Evolutionary conservation across 495 filamentous ascomycete genomes (phyloP).

Genomic region (Lindgomyces ingoldianus): DNA sequence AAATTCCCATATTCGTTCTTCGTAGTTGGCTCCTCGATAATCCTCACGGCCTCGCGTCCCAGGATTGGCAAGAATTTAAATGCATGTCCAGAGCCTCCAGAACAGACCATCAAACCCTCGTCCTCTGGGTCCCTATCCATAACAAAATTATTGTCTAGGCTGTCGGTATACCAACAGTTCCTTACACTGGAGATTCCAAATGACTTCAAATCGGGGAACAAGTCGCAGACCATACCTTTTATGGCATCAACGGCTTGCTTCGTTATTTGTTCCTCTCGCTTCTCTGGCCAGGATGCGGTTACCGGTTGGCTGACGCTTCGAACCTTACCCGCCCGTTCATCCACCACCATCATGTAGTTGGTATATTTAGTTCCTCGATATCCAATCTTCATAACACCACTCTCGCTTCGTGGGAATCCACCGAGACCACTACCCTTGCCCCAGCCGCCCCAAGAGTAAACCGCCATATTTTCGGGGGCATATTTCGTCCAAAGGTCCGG

Average conservation of each 20-base stretch:
- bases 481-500: no score
- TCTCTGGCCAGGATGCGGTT: not conserved
- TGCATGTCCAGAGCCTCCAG: constrained; percentile 1
- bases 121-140: not conserved
- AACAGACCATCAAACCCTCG: not conserved
- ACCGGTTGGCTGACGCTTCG: not conserved
- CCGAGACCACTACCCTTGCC: no score
- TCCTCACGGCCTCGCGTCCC: not conserved
- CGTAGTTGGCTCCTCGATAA: not conserved
- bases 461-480: no score
- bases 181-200: not conserved
- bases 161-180: constrained; percentile 2
- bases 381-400: constrained; percentile 2
- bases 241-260: not conserved
- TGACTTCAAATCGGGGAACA: not conserved
- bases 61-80: constrained; percentile 3
- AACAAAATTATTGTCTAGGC: constrained; percentile 3
- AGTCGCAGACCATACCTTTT: not conserved
- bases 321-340: no score
- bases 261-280: not conserved
- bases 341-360: no score
- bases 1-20: not conserved
- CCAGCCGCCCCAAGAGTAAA: no score
- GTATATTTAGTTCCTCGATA: constrained; percentile 11
- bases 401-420: not conserved